phyloP scores from a whole-genome alignment of 306 rosid species.

The Trifolium pratense region DNA sequence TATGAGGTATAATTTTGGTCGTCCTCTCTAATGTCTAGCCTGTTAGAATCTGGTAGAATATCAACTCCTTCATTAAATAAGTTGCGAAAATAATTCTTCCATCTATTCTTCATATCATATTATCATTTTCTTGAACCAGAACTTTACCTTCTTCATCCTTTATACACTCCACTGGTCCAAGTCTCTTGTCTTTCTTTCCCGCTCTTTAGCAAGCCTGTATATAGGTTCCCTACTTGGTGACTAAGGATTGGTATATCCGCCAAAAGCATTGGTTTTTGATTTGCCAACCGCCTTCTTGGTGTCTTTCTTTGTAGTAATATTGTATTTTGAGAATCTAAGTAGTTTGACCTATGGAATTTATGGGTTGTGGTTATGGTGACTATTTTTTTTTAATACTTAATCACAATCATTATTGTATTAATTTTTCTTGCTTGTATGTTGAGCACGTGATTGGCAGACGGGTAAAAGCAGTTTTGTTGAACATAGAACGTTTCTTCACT shows the following conservation, averaged over 20 bases:
- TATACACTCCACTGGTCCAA: neutral
- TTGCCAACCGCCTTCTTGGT: no score
- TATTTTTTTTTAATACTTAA: neutral
- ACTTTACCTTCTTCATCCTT: neutral
- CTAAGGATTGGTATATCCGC: neutral
- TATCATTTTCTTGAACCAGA: neutral
- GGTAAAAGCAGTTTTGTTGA: slow-evolving; percentile 97
- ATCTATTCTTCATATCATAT: no score
- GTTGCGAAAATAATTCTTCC: no score
- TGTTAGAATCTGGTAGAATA: no score
- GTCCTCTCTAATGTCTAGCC: no score
- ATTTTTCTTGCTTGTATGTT: slow-evolving; percentile 10
- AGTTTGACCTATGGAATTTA: slow-evolving; percentile 15
- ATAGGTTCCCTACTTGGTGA: neutral
- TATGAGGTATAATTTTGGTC: no score
- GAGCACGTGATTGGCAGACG: slow-evolving; percentile 61
- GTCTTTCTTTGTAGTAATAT: neutral
- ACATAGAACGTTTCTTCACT: slow-evolving; percentile 88
- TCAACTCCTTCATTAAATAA: no score
- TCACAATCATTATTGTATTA: slow-evolving; percentile 17
- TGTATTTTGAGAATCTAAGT: slow-evolving; percentile 17
- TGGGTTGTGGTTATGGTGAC: slow-evolving; percentile 6
- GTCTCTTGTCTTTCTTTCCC: neutral
- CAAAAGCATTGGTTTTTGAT: no score
- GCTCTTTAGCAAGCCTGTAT: neutral